phyloP scores from a whole-genome alignment of 2,329 filamentous ascomycete species.

The Chaetothyriales sp. region DNA sequence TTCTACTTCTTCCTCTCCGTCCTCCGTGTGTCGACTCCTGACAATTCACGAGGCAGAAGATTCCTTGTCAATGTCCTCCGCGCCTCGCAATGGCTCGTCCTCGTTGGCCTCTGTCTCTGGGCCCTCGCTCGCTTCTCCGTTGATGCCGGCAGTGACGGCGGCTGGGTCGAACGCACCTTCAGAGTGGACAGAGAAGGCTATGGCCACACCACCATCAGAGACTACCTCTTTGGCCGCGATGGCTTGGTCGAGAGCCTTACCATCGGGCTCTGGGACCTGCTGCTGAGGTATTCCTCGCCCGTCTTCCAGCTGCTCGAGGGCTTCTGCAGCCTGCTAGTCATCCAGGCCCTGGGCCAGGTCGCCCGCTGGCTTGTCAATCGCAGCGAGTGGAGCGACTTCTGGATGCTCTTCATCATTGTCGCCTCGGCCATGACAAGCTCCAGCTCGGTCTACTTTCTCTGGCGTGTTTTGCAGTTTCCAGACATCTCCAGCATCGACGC shows the following conservation, averaged over 20 bases:
- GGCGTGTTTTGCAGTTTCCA: conserved; percentile 86
- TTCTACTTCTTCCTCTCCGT: conserved; percentile 86
- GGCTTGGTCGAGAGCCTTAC: conserved; percentile 68
- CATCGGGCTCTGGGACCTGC: conserved; percentile 77
- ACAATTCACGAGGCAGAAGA: conserved; percentile 60
- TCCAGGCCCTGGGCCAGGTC: conserved; percentile 87
- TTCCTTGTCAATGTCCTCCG: conserved; percentile 56
- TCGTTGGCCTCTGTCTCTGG: conserved; percentile 84
- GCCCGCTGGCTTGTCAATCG: conserved; percentile 90
- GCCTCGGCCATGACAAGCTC: conserved; percentile 84
- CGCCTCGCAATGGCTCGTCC: conserved; percentile 70
- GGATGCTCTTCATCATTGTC: conserved; percentile 86
- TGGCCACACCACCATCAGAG: conserved; percentile 51
- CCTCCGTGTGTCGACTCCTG: conserved; percentile 68
- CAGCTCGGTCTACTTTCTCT: conserved; percentile 89
- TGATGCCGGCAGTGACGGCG: conserved; percentile 56
- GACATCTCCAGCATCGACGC: conserved; percentile 87
- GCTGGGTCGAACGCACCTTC: conserved; percentile 74
- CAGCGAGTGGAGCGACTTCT: conserved; percentile 75
- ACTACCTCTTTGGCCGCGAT: conserved; percentile 80
- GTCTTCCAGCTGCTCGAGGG: conserved; percentile 90
- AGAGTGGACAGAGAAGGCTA: conserved; percentile 44
- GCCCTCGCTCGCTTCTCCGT: conserved; percentile 89
- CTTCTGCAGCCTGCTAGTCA: conserved; percentile 90
- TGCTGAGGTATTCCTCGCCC: conserved; percentile 79